A percentile compares a stretch with the other conserved stretches of the same genome.
Evolutionary conservation across 176 grass and related monocot species (phyloP).

Genomic region (Metroxylon sagu): DNA sequence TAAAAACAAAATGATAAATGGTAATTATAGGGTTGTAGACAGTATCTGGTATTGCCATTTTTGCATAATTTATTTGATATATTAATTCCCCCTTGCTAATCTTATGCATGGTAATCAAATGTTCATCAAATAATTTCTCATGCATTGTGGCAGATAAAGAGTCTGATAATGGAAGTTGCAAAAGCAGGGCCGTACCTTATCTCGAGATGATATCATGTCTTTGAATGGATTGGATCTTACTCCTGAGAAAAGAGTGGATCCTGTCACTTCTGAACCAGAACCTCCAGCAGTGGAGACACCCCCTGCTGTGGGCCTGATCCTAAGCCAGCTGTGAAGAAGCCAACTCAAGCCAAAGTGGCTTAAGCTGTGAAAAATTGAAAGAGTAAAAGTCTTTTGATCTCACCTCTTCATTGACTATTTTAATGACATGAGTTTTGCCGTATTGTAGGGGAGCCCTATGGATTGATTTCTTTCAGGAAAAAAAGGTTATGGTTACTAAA

Average conservation of each 20-base stretch:
- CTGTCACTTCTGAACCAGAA: constrained; percentile 40
- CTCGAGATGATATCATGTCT: constrained; percentile 53
- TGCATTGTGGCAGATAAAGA: constrained; percentile 40
- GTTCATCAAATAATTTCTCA: constrained; percentile 17
- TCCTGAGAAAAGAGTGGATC: constrained; percentile 30
- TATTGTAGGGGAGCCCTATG: too few species aligned
- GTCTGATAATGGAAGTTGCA: constrained; percentile 38
- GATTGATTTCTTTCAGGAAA: too few species aligned
- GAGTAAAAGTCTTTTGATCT: constrained; percentile 8
- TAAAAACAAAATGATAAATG: too few species aligned
- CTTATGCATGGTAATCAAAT: neutral
- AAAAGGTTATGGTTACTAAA: too few species aligned
- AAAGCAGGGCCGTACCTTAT: constrained; percentile 78
- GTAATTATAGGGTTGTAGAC: too few species aligned
- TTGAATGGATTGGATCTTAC: constrained; percentile 62
- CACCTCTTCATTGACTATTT: too few species aligned
- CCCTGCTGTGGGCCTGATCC: constrained; percentile 27
- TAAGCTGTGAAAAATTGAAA: constrained; percentile 47
- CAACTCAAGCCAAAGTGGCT: constrained; percentile 91
- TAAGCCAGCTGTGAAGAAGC: constrained; percentile 58
- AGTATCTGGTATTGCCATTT: too few species aligned
- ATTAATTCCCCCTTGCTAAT: too few species aligned
- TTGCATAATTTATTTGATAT: too few species aligned
- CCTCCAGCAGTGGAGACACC: constrained; percentile 24
- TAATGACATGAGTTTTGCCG: too few species aligned